Base-by-base conservation (phyloP, 768 basidiomycete genomes). In the Collybia sordida region DNA sequence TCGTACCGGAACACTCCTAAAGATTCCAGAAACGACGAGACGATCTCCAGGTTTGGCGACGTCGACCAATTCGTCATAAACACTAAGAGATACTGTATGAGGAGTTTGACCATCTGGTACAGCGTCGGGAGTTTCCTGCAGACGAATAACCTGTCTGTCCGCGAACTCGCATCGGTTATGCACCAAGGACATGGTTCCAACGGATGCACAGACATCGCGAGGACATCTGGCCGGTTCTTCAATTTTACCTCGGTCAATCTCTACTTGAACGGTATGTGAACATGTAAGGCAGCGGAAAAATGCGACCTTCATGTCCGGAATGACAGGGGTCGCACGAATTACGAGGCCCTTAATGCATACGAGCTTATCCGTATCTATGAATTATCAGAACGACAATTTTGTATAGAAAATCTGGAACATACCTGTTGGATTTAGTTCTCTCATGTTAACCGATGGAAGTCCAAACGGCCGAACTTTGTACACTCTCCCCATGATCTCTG, bases 91-190 rank as follows among this genome's bases (percentile, higher is more conserved):
- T 46, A 99, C 95, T 0, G 96, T 98, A 58, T 98, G 95, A 0
- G 97, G 97, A 0, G 97, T 98, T 66, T 98, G 96, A 2, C 97
- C 97, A 66, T 98, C 96, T 4, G 96, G 96, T 0, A 99, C 96
- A 7, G 88, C 92, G 61, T 99, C 97, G 0, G 96, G 96, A 0
- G 96, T 98, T 68, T 99, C 97, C 64, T 99, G 97, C 7, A 99
- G 73, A 31, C 96, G 81, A 53, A 98, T 88, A 40, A 96, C 91
- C 66, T 99, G 97, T 46, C 96, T 78, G 68, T 99, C 94, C 18
- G 93, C 90, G 63, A 98, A 99, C 55, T 94, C 90, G 66, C 90
- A 96, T 41, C 96, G 88, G 64, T 99, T 98, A 75, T 98, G 97
- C 45, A 99, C 86, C 54, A 99, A 83, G 1, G 86, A 86, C 89